Base-by-base conservation (phyloP, 2,329 filamentous ascomycete genomes). In the Sodiomyces alkalinus region DNA sequence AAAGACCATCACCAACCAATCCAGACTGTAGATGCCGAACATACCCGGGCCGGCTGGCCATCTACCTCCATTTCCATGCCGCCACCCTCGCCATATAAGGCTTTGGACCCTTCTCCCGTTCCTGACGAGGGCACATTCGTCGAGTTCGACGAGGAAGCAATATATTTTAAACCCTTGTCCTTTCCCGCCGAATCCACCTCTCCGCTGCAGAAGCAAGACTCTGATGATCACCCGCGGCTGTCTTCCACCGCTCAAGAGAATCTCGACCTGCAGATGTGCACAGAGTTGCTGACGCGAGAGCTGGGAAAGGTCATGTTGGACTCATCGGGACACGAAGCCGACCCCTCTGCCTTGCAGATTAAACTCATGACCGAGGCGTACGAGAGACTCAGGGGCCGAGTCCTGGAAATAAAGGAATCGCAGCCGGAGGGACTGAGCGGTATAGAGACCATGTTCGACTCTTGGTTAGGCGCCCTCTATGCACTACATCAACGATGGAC, bases 291-390 rank as follows among this genome's bases (percentile, higher is more conserved):
- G 21, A 58, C 55, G 4, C 52, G 52, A 13, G 64, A 70, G 34
- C 47, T 71, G 7, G 55, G 60, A 1, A 55, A 57, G 0, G 56
- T 56, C 0, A 37, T 62, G 21, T 30, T 44, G 26, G 34, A 47
- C 24, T 19, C 43, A 28, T 29, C 44, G 3, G 31, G 43, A 11
- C 43, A 31, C 21, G 37, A 14, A 4, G 27, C 45, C 3, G 51
- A 59, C 19, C 51, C 53, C 0, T 55, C 63, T 10, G 55, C 58
- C 2, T 40, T 70, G 22, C 65, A 70, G 40, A 43, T 69, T 12
- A 62, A 60, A 57, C 53, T 64, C 23, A 69, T 70, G 65, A 70
- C 70, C 28, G 65, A 69, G 38, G 64, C 65, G 3, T 70, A 70
- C 39, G 64, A 70, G 49, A 53, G 53, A 33, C 45, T 71, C 32